Conservation (phyloP, 371 early-diverging fungal species). For the Rhizopus arrhizus region DNA sequence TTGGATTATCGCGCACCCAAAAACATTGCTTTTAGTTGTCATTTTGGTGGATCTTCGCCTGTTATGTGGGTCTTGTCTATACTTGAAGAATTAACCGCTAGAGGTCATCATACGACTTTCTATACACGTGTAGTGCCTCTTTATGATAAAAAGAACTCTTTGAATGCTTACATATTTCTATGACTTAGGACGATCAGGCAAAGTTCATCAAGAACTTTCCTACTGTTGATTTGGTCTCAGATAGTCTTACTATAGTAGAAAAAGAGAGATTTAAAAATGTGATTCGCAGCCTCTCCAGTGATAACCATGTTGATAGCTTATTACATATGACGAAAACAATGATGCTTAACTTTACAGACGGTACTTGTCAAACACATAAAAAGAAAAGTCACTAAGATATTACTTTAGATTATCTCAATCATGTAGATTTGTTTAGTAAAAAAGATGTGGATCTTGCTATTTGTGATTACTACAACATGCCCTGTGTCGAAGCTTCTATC, state of each 20-base stretch:
- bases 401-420: conserved; percentile 1
- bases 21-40: conserved; percentile 12
- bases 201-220: conserved; percentile 22
- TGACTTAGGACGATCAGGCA: conserved; percentile 13
- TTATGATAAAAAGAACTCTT: not conserved
- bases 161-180: not conserved
- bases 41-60: conserved; percentile 22
- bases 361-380: not conserved
- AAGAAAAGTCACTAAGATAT: no score
- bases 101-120: conserved; percentile 18
- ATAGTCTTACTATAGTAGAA: conserved; percentile 10
- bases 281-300: no score
- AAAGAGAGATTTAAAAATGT: not conserved
- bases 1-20: conserved; percentile 1
- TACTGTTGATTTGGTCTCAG: conserved; percentile 14
- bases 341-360: no score
- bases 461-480: conserved; percentile 13
- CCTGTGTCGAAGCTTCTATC: conserved; percentile 15
- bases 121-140: conserved; percentile 11
- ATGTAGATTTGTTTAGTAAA: not conserved
- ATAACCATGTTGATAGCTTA: no score
- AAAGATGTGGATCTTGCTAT: conserved; percentile 13
- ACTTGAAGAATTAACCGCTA: conserved; percentile 12
- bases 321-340: no score
- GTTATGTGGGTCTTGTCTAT: conserved; percentile 24